Conservation (phyloP, 192 early-diverging fungal genomes). For the Backusella tuberculispora region DNA sequence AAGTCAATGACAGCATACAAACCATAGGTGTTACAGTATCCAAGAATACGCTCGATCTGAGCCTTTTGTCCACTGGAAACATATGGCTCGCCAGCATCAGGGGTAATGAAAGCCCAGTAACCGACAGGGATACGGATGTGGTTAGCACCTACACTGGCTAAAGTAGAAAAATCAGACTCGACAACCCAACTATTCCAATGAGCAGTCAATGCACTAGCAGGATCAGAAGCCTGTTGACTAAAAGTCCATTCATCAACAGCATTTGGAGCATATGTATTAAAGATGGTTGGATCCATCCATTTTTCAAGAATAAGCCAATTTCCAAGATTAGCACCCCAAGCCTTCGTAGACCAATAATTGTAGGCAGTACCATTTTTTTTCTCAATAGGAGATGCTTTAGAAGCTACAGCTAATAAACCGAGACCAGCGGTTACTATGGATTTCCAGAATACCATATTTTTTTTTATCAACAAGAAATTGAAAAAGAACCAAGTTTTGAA, state of each 20-base stretch:
- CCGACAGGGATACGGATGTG: conserved; percentile 62
- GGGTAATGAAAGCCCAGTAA: conserved; percentile 63
- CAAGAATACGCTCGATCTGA: conserved; percentile 35
- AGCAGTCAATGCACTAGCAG: conserved; percentile 34
- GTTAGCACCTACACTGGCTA: conserved; percentile 54
- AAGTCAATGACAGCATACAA: conserved; percentile 60
- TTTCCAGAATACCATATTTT: conserved; percentile 5
- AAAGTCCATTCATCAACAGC: conserved; percentile 65
- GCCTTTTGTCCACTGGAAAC: conserved; percentile 54
- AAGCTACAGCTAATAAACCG: not conserved
- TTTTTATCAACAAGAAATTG: not conserved
- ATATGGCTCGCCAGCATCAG: conserved; percentile 59
- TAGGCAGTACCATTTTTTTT: conserved; percentile 26
- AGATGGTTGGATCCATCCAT: conserved; percentile 58
- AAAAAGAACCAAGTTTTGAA: not conserved
- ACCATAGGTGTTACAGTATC: conserved; percentile 40
- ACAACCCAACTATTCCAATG: conserved; percentile 64
- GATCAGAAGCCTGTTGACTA: conserved; percentile 46
- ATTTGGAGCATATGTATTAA: conserved; percentile 40
- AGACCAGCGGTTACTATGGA: not conserved
- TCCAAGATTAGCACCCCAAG: conserved; percentile 63
- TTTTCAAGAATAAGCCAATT: conserved; percentile 64
- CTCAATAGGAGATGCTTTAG: not conserved
- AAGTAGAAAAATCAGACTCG: conserved; percentile 50
- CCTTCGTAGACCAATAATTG: conserved; percentile 35